Base-by-base conservation (phyloP, 495 filamentous ascomycete genomes). In the Daldinia bambusicola region DNA sequence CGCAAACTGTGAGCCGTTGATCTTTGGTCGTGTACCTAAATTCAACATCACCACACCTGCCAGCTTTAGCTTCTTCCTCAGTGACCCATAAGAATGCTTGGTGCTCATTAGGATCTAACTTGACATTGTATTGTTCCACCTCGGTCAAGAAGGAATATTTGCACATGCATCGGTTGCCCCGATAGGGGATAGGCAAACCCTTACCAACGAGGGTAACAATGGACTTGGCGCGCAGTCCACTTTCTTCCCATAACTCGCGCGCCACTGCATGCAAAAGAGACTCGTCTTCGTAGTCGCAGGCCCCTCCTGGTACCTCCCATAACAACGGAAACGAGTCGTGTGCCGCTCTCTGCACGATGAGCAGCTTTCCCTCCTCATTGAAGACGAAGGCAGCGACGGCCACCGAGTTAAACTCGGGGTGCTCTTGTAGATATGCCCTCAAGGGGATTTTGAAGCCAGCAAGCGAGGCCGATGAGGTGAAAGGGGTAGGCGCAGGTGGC, bases 281-380 rank as follows among this genome's bases (percentile, higher is more conserved):
- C 58, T 77, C 67, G 60, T 88, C 87, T 8, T 81, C 79, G 37
- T 61, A 58, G 67, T 89, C 86, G 60, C 77, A 74, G n/a, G 79
- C 78, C 31, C 87, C 87, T 43, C 87, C 87, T 1, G 86, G 86
- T n/a, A 84, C 72, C 74, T 89, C 87, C 87, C 87, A 87, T 32
- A 66, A 76, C 43, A 80, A 55, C 0, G 86, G 84, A 69, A 84
- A 77, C 32, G 78, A 81, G 71, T 89, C 87, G 72, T 79, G 71
- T 0, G 83, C 77, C 4, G 83, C 83, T 41, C 85, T 84, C 58
- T 87, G 84, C 52, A 89, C 70, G 2, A 89, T 78, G 16, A 88
- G 75, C 31, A 85, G 55, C 38, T 79, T 76, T 10, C 63, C 62
- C 0, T 40, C 63, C 6, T 58, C 30, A 53, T 79, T 77, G 63